Evolutionary conservation across 768 basidiomycete genomes (phyloP).

Genomic region (Mycena belliarum): DNA sequence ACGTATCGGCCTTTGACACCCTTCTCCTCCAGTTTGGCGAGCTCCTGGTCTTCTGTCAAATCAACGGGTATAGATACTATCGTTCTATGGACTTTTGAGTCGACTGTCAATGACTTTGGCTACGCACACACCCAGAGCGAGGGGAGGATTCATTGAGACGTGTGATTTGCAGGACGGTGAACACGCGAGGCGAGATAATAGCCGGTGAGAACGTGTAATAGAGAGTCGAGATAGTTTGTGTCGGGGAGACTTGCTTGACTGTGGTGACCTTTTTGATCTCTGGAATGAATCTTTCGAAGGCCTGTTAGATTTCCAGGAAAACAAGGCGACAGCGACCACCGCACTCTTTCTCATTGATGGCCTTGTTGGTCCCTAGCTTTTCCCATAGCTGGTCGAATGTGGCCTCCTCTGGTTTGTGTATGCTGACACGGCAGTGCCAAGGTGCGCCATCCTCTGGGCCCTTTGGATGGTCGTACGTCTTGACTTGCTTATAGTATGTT

Average conservation of each 20-base stretch:
- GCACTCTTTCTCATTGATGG: conserved; percentile 69
- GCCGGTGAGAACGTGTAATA: conserved; percentile 74
- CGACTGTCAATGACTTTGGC: conserved; percentile 6
- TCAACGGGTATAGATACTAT: conserved; percentile 72
- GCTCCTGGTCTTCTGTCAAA: conserved; percentile 55
- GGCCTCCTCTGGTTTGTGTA: conserved; percentile 63
- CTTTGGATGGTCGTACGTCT: conserved; percentile 56
- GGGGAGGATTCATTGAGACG: conserved; percentile 51
- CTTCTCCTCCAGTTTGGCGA: conserved; percentile 61
- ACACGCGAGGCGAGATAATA: conserved; percentile 65
- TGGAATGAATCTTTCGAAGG: conserved; percentile 61
- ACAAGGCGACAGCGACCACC: conserved; percentile 19
- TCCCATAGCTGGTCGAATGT: conserved; percentile 77
- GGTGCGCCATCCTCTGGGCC: conserved; percentile 51
- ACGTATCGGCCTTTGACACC: conserved; percentile 69
- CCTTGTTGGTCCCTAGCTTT: conserved; percentile 62
- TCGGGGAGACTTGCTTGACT: conserved; percentile 64
- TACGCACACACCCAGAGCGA: conserved; percentile 56
- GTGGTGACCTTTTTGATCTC: conserved; percentile 52
- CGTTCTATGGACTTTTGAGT: conserved; percentile 29
- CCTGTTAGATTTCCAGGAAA: background rate
- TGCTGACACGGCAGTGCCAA: conserved; percentile 72
- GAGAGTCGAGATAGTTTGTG: conserved; percentile 67
- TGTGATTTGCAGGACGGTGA: conserved; percentile 71
- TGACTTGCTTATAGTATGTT: conserved; percentile 55